A percentile compares a stretch with the other conserved stretches of the same genome.
Evolutionary conservation across 441 rosid genomes (phyloP).

Genomic region (Pelargonium cotyledonis): DNA sequence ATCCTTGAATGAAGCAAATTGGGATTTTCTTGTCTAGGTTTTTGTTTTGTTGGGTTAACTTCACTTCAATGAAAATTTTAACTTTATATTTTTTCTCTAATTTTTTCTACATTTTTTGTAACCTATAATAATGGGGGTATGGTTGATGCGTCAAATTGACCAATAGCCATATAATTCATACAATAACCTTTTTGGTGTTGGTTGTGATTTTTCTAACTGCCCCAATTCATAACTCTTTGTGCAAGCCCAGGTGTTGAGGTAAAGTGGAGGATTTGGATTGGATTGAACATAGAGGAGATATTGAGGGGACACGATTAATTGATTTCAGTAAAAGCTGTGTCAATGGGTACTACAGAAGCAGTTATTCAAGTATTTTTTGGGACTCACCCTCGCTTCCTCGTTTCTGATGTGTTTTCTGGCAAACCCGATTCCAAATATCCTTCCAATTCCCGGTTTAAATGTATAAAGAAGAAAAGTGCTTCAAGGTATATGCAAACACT

Average conservation of each 20-base stretch:
- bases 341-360: conserved; percentile 46
- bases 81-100: no score
- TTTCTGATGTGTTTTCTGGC: conserved; percentile 26
- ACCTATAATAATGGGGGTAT: no score
- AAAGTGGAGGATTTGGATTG: conserved; percentile 12
- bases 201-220: no score
- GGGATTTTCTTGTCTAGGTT: no score
- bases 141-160: no score
- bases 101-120: no score
- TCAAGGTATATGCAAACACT: conserved; percentile 16
- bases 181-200: no score
- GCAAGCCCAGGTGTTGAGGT: conserved; percentile 2
- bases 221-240: no score
- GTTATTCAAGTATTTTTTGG: conserved; percentile 43
- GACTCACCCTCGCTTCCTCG: conserved; percentile 29
- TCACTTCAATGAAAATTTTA: no score
- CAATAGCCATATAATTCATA: no score
- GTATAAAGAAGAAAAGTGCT: conserved; percentile 28
- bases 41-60: no score
- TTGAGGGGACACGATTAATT: background rate
- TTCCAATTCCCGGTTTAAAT: conserved; percentile 21
- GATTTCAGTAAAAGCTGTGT: conserved; percentile 15
- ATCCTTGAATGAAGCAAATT: no score
- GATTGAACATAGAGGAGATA: background rate
- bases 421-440: conserved; percentile 21